Evolutionary conservation across 306 rosid species (phyloP), one percentile per base, ranked within the genome.

Genomic region (Pyrus bretschneideri): DNA sequence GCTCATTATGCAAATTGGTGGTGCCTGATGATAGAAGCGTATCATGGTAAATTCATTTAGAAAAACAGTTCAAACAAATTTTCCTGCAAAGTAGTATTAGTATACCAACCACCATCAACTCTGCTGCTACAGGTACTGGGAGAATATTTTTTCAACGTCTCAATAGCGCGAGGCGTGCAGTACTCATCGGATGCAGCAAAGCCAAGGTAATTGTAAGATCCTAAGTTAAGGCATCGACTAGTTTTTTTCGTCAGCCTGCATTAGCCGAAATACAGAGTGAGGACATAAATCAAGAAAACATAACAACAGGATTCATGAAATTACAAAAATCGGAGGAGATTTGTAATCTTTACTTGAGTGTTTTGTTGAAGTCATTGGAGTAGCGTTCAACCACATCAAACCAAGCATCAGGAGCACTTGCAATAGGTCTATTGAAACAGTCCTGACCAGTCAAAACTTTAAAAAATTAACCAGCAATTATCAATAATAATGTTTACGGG

Each of bases 321-420:
- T n/a, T 23, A n/a, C 6, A 1, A 70, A 70, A 45, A 29, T 14
- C 33, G 17, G 15, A 63, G 49, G 54, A 49, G 1, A 22, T 14
- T 7, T 10, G 44, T 18, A 61, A 61, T 30, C 40, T 73, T 69
- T 72, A 86, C 98, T 87, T 90, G 18, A 95, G 83, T 13, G 97
- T 95, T 90, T 92, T 92, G 86, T 95, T 95, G 80, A 76, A 85
- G 83, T 95, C 98, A 76, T 92, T 89, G 25, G 98, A 95, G 88
- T 65, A 77, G 78, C 98, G 98, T 70, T 95, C 98, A 0, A 95
- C 97, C 67, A 95, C 97, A 84, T 95, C 97, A 85, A 95, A 85
- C 98, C 98, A 95, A 71, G 98, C 89, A 79, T 95, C 97, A 38
- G 97, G 98, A 79, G 97, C 96, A 81, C 97, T 95, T 22, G 96